Evolutionary conservation across 1,139 yeast genomes (phyloP).

Genomic region (Saccharomyces hybrid): DNA sequence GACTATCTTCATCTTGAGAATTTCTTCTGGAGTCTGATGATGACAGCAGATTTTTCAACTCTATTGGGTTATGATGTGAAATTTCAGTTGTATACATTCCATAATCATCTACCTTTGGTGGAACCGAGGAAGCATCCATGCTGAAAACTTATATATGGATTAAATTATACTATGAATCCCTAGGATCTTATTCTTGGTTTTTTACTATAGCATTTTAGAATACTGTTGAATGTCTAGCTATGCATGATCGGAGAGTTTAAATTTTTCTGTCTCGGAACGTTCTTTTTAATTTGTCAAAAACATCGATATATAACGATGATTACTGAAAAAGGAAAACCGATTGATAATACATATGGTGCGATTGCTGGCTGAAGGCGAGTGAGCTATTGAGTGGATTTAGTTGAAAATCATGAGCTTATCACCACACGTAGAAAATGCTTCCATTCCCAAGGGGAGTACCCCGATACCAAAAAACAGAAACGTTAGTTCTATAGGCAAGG

Average conservation of each 20-base stretch:
- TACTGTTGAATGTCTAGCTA: background rate
- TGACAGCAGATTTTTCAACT: background rate
- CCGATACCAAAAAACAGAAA: conserved; percentile 7
- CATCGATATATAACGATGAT: background rate
- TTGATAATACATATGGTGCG: background rate
- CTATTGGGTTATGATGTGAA: background rate
- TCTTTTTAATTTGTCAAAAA: background rate
- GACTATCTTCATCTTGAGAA: background rate
- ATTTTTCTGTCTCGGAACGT: background rate
- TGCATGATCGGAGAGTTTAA: background rate
- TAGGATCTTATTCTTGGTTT: background rate
- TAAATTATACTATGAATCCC: background rate
- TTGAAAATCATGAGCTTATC: background rate
- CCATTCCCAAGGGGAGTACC: background rate
- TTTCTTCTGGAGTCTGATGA: background rate
- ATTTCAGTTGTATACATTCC: background rate
- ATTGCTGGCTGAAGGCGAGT: background rate
- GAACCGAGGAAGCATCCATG: background rate
- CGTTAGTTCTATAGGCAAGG: conserved; percentile 8
- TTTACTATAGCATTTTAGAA: background rate
- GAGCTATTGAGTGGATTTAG: background rate
- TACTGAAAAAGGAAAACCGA: background rate
- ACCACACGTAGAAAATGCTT: background rate
- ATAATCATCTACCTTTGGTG: background rate
- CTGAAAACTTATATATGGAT: background rate